These are phyloP conservation scores for Hygrophila difformis DNA, from an alignment of 257 asterid species.

Conservation along the genomic window DNA sequence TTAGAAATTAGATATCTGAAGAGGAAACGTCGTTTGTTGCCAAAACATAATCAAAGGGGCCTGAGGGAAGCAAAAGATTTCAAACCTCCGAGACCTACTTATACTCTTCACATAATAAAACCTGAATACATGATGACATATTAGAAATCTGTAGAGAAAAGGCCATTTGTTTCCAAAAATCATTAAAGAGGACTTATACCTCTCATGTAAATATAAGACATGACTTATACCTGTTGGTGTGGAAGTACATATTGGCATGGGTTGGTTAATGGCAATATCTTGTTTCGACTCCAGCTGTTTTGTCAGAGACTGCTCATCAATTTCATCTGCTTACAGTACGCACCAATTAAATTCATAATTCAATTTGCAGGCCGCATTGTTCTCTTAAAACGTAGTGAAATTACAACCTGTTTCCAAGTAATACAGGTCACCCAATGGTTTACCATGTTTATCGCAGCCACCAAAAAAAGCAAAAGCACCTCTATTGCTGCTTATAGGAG, in stretches of 20 bases:
- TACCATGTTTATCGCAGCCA: conserved; percentile 92
- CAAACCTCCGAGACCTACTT: not conserved
- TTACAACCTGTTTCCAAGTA: conserved; percentile 74
- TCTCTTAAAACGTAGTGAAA: not conserved
- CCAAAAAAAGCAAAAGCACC: too few species aligned
- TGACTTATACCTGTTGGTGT: conserved; percentile 55
- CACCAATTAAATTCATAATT: conserved; percentile 18
- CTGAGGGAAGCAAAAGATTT: not conserved
- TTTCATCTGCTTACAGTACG: conserved; percentile 64
- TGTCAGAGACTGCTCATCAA: conserved; percentile 75
- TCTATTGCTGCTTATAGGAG: conserved; percentile 79
- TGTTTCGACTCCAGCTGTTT: conserved; percentile 76
- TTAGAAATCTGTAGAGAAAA: not conserved
- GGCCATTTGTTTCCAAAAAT: conserved; percentile 7
- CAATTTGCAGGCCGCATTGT: not conserved
- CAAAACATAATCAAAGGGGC: not conserved
- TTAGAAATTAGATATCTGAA: too few species aligned
- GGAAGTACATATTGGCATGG: conserved; percentile 49
- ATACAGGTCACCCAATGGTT: conserved; percentile 84
- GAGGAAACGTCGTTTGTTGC: not conserved
- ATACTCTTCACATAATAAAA: not conserved
- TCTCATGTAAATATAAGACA: conserved; percentile 5
- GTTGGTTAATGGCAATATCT: conserved; percentile 44
- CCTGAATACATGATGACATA: too few species aligned
- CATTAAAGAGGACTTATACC: conserved; percentile 4